These are phyloP conservation scores for Leptomonas seymouri DNA, from an alignment of 208 protist genomes.

Conservation along the genomic window DNA sequence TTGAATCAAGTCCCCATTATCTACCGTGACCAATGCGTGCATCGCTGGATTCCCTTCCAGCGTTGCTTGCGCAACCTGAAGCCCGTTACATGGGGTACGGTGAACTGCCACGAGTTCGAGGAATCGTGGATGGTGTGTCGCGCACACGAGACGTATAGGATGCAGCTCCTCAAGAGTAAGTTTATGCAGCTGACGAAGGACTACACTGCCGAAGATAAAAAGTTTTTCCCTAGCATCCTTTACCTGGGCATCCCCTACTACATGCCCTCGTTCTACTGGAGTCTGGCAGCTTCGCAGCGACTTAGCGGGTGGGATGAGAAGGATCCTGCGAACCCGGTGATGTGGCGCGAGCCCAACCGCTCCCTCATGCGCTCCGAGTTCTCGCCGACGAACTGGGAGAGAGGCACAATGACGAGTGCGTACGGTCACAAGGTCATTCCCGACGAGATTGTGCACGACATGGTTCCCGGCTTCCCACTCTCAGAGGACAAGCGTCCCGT, in stretches of 20 bases:
- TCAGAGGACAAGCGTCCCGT: conserved; percentile 86
- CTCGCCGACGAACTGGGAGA: conserved; percentile 90
- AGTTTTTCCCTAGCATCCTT: conserved; percentile 89
- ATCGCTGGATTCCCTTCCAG: conserved; percentile 84
- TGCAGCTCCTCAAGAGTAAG: conserved; percentile 89
- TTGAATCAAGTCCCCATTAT: conserved; percentile 85
- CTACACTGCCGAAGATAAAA: conserved; percentile 90
- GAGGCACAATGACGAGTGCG: conserved; percentile 83
- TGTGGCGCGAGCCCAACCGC: conserved; percentile 89
- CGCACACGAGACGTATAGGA: conserved; percentile 85
- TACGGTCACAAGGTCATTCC: conserved; percentile 86
- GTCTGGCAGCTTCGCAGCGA: conserved; percentile 78
- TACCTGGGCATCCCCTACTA: conserved; percentile 84
- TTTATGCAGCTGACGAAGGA: conserved; percentile 92
- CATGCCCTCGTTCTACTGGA: conserved; percentile 85
- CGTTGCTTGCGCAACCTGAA: conserved; percentile 87
- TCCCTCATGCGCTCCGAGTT: conserved; percentile 91
- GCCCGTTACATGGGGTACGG: conserved; percentile 85
- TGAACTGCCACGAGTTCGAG: conserved; percentile 91
- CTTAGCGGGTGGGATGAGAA: conserved; percentile 91
- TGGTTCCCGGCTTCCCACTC: conserved; percentile 89
- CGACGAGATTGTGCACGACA: conserved; percentile 85
- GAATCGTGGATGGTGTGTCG: conserved; percentile 90
- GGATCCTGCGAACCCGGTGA: conserved; percentile 86
- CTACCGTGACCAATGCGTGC: conserved; percentile 91